A percentile compares a stretch with the other conserved stretches of the same genome.
Conservation (phyloP, 176 grass and related monocot species). For the Carex littledalei region DNA sequence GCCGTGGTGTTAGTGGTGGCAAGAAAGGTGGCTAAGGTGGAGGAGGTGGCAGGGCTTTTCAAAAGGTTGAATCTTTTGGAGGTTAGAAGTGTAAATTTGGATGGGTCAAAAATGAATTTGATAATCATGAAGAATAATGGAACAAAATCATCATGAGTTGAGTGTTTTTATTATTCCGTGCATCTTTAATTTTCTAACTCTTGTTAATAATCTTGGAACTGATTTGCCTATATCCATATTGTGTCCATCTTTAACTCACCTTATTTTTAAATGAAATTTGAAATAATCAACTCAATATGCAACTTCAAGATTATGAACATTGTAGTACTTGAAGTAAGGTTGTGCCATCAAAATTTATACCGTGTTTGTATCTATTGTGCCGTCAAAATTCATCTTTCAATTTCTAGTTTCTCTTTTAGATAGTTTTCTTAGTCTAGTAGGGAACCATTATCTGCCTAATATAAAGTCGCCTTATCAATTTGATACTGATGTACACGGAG, state of each 20-base stretch:
- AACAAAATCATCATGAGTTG: conserved; percentile 26
- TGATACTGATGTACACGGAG: not conserved
- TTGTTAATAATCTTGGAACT: not conserved
- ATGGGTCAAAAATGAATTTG: conserved; percentile 33
- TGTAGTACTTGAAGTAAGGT: not conserved
- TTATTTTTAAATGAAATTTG: not conserved
- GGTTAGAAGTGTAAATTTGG: conserved; percentile 39
- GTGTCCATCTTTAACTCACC: not conserved
- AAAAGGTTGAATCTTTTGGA: conserved; percentile 41
- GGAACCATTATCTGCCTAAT: not conserved
- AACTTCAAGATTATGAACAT: not conserved
- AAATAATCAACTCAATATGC: not conserved
- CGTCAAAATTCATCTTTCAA: not conserved
- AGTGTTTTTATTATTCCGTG: not conserved
- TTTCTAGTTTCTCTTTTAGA: not conserved
- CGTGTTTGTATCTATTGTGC: not conserved
- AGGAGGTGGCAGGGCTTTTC: conserved; percentile 40
- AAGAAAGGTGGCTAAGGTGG: not conserved
- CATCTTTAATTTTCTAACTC: not conserved
- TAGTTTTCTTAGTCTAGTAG: not conserved
- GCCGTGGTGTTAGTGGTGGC: conserved; percentile 43
- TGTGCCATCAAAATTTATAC: not conserved
- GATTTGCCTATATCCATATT: not conserved
- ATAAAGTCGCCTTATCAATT: not conserved
- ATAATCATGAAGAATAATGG: conserved; percentile 53